Percentiles rank a stretch among this genome's conserved stretches.
phyloP scores from a whole-genome alignment of 176 grass and related monocot species.

The Melocanna baccifera region DNA sequence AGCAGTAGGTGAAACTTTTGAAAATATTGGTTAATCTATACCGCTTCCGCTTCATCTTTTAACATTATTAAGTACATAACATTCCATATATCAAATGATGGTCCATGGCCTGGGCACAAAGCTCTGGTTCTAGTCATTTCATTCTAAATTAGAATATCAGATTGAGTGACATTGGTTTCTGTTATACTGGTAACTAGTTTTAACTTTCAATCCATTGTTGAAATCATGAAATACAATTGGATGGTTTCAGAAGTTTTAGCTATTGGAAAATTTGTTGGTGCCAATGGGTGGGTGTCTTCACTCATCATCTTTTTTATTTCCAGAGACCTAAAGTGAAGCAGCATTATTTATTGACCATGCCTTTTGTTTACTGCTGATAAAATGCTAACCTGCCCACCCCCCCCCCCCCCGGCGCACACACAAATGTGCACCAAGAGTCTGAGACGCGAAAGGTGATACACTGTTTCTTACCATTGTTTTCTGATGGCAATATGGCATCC shows the following conservation, averaged over 20 bases:
- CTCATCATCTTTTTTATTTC: neutral
- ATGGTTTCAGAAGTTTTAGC: neutral
- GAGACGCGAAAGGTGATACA: neutral
- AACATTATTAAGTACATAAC: neutral
- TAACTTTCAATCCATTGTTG: neutral
- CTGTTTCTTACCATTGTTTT: neutral
- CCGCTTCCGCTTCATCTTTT: neutral
- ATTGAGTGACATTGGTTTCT: neutral
- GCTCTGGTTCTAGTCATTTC: neutral
- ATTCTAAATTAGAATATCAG: conserved; percentile 2
- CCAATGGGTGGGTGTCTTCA: neutral
- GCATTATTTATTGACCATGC: neutral
- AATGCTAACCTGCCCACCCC: neutral
- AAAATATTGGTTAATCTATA: neutral
- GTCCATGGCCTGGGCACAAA: neutral
- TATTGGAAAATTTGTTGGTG: neutral
- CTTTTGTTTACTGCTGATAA: neutral
- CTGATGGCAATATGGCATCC: neutral
- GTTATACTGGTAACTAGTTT: neutral
- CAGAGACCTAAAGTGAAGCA: neutral
- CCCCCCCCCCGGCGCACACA: neutral
- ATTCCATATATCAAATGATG: neutral
- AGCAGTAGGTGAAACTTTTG: neutral
- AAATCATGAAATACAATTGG: neutral
- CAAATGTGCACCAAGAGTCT: neutral